Conservation (phyloP, 345 rosid species). For the Dimocarpus longan region DNA sequence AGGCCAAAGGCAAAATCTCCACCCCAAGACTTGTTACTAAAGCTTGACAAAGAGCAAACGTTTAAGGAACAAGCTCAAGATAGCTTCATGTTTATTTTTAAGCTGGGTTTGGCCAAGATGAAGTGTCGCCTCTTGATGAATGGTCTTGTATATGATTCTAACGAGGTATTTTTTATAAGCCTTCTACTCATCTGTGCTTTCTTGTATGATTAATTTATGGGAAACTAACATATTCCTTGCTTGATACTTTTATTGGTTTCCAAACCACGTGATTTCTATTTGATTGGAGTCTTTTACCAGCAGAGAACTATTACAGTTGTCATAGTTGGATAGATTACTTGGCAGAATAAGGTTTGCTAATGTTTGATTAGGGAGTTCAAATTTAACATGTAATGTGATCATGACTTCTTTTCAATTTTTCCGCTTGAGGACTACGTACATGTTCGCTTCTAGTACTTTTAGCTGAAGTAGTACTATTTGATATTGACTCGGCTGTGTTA, state of each 20-base stretch:
- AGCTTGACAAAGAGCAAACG: slow-evolving; percentile 74
- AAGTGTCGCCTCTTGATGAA: slow-evolving; percentile 83
- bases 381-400: not conserved
- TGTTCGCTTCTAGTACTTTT: not conserved
- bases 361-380: not conserved
- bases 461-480: not conserved
- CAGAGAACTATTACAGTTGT: too few species aligned
- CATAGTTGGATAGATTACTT: too few species aligned
- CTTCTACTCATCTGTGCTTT: not conserved
- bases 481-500: not conserved
- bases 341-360: not conserved
- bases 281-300: too few species aligned
- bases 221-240: not conserved
- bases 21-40: slow-evolving; percentile 65
- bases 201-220: not conserved
- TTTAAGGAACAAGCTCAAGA: slow-evolving; percentile 60
- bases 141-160: slow-evolving; percentile 88
- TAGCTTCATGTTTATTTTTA: slow-evolving; percentile 80
- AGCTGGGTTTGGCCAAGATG: slow-evolving; percentile 81
- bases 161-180: slow-evolving; percentile 58
- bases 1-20: slow-evolving; percentile 86
- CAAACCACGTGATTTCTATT: not conserved
- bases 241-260: not conserved
- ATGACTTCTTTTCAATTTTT: not conserved
- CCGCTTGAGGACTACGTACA: not conserved